phyloP scores from a whole-genome alignment of 352 stramenopile genomes.

The Globisporangium nodosum region DNA sequence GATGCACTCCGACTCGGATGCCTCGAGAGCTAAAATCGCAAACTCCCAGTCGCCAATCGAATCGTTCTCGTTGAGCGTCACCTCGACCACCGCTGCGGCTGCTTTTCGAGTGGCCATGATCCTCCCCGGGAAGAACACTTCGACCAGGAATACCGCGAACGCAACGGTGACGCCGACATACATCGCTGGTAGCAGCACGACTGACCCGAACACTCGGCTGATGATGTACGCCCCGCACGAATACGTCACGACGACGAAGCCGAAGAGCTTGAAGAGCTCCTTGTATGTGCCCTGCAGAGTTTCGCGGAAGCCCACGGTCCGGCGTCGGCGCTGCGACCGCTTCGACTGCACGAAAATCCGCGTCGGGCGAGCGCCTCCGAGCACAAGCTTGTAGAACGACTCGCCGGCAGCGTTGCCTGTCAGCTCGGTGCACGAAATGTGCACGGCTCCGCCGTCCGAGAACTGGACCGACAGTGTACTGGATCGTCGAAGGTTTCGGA shows the following conservation, averaged over 20 bases:
- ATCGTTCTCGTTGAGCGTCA: conserved; percentile 8
- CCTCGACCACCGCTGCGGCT: not conserved
- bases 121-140: conserved; percentile 47
- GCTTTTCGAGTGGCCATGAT: conserved; percentile 35
- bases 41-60: conserved; percentile 56
- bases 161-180: conserved; percentile 38
- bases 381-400: conserved; percentile 50
- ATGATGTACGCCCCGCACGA: conserved; percentile 38
- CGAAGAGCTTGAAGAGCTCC: conserved; percentile 60
- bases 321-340: conserved; percentile 19
- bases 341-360: conserved; percentile 43
- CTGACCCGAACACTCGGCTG: conserved; percentile 40
- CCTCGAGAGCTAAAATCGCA: conserved; percentile 48
- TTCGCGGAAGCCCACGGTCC: conserved; percentile 27
- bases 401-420: conserved; percentile 22
- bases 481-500: conserved; percentile 38
- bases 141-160: conserved; percentile 46
- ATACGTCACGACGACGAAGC: conserved; percentile 50
- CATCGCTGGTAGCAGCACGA: conserved; percentile 47
- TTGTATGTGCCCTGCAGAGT: conserved; percentile 54
- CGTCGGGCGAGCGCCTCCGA: conserved; percentile 44
- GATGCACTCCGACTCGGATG: conserved; percentile 44
- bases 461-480: conserved; percentile 51
- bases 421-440: conserved; percentile 45
- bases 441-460: conserved; percentile 43